These are phyloP conservation scores for Erysimum cheiri DNA, from an alignment of 441 rosid species.

Conservation along the genomic window DNA sequence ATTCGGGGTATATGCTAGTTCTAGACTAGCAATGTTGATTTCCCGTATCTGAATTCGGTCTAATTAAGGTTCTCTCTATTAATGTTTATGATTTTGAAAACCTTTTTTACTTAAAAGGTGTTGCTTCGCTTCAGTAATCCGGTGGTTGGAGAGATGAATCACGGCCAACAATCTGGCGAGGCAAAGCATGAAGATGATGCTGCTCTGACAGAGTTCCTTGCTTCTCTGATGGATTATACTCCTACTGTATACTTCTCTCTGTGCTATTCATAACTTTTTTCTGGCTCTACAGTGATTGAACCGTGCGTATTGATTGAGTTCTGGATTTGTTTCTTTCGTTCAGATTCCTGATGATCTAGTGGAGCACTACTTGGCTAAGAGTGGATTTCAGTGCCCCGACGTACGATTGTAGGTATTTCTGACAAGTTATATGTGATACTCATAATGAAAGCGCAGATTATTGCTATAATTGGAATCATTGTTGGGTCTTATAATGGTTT, in stretches of 20 bases:
- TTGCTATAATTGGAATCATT: neutral
- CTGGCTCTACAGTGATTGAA: neutral
- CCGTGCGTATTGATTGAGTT: neutral
- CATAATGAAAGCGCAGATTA: neutral
- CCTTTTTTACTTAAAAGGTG: neutral
- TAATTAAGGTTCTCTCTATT: neutral
- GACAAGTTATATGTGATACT: neutral
- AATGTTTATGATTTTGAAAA: constrained; percentile 9
- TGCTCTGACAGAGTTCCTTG: constrained; percentile 76
- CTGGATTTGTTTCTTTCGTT: neutral
- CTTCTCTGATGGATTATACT: constrained; percentile 84
- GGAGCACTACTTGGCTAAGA: constrained; percentile 90
- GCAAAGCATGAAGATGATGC: constrained; percentile 86
- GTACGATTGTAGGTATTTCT: constrained; percentile 83
- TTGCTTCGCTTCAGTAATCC: neutral
- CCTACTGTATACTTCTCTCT: constrained; percentile 58
- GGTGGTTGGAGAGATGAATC: constrained; percentile 51
- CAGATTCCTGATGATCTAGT: constrained; percentile 96
- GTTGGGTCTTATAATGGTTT: constrained; percentile 16
- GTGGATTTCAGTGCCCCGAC: constrained; percentile 95
- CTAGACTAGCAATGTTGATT: constrained; percentile 8
- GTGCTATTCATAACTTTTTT: neutral
- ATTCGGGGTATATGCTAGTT: constrained; percentile 7
- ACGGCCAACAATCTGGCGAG: constrained; percentile 57
- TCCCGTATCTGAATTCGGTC: neutral